These are phyloP conservation scores for Zygosaccharomyces bisporus DNA, from an alignment of 805 yeast species.

Conservation along the genomic window DNA sequence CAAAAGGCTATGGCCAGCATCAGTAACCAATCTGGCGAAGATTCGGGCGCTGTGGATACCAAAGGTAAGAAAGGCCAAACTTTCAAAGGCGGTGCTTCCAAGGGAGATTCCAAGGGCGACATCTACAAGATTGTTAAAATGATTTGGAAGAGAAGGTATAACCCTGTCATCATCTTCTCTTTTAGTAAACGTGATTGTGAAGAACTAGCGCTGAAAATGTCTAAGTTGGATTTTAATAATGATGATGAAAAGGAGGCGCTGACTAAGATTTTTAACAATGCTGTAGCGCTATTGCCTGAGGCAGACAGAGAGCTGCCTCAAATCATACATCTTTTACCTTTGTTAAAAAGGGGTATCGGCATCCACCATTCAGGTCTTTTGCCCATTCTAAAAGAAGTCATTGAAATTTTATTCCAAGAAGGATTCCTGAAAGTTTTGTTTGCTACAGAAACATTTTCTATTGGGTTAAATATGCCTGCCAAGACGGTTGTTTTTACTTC, in stretches of 20 bases:
- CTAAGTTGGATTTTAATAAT: constrained; percentile 88
- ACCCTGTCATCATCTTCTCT: constrained; percentile 98
- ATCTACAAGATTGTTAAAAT: constrained; percentile 94
- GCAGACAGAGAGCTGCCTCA: constrained; percentile 91
- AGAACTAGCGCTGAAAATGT: constrained; percentile 88
- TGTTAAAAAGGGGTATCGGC: constrained; percentile 92
- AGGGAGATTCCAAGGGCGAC: constrained; percentile 70
- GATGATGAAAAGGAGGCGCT: constrained; percentile 92
- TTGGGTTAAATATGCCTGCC: constrained; percentile 99
- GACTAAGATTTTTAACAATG: constrained; percentile 85
- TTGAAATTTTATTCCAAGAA: constrained; percentile 94
- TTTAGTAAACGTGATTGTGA: constrained; percentile 97
- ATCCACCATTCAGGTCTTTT: constrained; percentile 96
- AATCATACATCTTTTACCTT: constrained; percentile 84
- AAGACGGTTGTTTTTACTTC: constrained; percentile 97
- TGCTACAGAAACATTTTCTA: constrained; percentile 97
- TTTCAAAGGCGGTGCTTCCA: constrained; percentile 71
- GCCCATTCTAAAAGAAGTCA: constrained; percentile 90
- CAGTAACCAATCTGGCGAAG: constrained; percentile 78
- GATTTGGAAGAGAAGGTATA: constrained; percentile 95
- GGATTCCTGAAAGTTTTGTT: constrained; percentile 90
- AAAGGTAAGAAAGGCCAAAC: constrained; percentile 75
- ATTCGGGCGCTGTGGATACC: constrained; percentile 57
- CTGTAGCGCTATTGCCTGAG: constrained; percentile 82
- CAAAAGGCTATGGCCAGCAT: constrained; percentile 98